Conservation (phyloP, 495 filamentous ascomycete species). For the Lophiotrema nucula region DNA sequence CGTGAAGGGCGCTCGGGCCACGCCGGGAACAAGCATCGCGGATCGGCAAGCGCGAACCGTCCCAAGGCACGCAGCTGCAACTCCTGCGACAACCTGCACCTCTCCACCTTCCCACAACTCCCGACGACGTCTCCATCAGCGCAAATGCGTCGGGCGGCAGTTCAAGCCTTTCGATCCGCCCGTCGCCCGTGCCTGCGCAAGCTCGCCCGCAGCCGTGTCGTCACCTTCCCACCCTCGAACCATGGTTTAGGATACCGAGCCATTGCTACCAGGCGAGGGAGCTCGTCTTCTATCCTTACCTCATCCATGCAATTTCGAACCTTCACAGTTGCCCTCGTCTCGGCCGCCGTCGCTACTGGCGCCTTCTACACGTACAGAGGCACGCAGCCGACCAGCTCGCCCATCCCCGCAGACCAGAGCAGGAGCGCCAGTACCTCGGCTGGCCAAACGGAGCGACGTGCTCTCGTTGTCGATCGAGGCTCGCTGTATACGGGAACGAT, state of each 20-base stretch:
- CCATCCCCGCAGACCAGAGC: conserved; percentile 15
- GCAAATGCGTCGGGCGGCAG: conserved; percentile 63
- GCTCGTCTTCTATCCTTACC: conserved; percentile 42
- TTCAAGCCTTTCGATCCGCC: conserved; percentile 62
- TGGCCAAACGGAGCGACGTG: conserved; percentile 37
- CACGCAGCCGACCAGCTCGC: conserved; percentile 20
- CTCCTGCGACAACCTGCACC: background rate
- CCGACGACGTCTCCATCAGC: conserved; percentile 1
- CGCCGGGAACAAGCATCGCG: too few relatives aligned
- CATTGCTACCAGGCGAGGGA: conserved; percentile 43
- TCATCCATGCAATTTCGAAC: conserved; percentile 66
- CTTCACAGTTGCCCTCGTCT: conserved; percentile 61
- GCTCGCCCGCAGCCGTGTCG: conserved; percentile 48
- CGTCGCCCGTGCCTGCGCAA: conserved; percentile 58
- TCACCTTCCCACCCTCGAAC: conserved; percentile 47
- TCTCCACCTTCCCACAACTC: background rate
- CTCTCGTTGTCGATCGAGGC: conserved; percentile 78
- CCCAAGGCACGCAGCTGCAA: too few relatives aligned
- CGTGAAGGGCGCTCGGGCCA: background rate
- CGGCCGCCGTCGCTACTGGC: conserved; percentile 61
- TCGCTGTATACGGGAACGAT: conserved; percentile 79
- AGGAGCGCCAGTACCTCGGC: conserved; percentile 24
- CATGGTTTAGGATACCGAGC: conserved; percentile 50
- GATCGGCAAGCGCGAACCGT: too few relatives aligned
- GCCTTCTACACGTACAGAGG: conserved; percentile 47